Conservation (phyloP, 73 alveolate genomes). For the Uronychia setigera region DNA sequence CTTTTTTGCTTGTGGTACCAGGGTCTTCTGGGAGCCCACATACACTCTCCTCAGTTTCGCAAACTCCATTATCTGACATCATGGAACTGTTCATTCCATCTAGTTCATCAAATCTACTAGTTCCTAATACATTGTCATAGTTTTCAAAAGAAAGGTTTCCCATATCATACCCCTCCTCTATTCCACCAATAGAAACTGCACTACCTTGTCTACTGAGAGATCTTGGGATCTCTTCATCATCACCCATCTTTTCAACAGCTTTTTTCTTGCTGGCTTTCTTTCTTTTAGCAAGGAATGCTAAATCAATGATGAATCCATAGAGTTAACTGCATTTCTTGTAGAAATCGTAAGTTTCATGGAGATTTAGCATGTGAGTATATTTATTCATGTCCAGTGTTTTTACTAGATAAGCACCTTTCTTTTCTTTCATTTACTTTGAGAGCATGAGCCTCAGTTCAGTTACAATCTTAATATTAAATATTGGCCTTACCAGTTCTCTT, state of each 20-base stretch:
- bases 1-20: not conserved
- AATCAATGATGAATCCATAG: not conserved
- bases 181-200: not conserved
- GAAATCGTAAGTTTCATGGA: not conserved
- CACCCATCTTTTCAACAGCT: not conserved
- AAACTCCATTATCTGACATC: not conserved
- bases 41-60: not conserved
- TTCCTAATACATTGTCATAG: not conserved
- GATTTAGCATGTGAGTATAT: not conserved
- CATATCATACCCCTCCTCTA: not conserved
- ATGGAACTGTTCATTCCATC: not conserved
- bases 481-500: not conserved
- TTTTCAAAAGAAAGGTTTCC: not conserved
- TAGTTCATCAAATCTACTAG: not conserved
- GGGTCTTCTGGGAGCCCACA: not conserved
- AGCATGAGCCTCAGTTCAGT: slow-evolving; percentile 1
- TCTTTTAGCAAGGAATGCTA: not conserved
- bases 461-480: not conserved
- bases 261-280: not conserved
- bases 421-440: not conserved
- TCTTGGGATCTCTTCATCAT: not conserved
- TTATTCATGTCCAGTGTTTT: not conserved
- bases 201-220: not conserved
- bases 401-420: no score
- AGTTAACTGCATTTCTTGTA: not conserved